phyloP scores from a whole-genome alignment of 352 stramenopile genomes.

The Pythium guiyangense region DNA sequence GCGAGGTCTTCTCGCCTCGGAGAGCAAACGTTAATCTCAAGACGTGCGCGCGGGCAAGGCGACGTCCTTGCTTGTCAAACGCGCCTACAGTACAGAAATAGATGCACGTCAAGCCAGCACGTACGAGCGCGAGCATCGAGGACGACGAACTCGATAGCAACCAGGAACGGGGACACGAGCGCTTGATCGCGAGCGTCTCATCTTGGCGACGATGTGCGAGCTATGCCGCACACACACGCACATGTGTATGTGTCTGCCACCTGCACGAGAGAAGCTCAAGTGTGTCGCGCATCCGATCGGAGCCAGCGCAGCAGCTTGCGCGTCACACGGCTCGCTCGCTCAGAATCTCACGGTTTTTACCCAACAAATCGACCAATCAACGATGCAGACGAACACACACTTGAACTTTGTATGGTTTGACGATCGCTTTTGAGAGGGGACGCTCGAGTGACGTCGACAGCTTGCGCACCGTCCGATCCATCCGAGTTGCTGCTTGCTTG shows the following conservation, averaged over 20 bases:
- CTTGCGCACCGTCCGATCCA: slow-evolving; percentile 9
- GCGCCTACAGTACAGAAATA: background rate
- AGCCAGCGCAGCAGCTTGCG: background rate
- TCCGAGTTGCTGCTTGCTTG: slow-evolving; percentile 4
- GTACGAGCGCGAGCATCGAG: no score
- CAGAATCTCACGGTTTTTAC: background rate
- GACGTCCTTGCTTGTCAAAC: background rate
- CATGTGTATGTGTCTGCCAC: no score
- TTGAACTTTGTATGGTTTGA: background rate
- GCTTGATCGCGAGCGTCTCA: no score
- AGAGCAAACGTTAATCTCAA: no score
- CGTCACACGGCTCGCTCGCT: no score
- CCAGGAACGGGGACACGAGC: no score
- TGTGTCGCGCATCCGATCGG: background rate
- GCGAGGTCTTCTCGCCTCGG: background rate
- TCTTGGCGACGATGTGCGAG: no score
- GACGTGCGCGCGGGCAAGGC: background rate
- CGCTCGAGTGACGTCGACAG: slow-evolving; percentile 6
- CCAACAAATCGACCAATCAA: slow-evolving; percentile 5
- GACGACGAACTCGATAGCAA: no score
- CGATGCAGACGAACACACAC: background rate
- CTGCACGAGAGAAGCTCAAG: no score
- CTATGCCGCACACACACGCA: no score
- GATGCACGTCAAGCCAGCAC: background rate
- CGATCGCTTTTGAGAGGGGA: slow-evolving; percentile 4